Evolutionary conservation across 2,329 filamentous ascomycete species (phyloP).

Genomic region (Pleurostoma richardsiae): DNA sequence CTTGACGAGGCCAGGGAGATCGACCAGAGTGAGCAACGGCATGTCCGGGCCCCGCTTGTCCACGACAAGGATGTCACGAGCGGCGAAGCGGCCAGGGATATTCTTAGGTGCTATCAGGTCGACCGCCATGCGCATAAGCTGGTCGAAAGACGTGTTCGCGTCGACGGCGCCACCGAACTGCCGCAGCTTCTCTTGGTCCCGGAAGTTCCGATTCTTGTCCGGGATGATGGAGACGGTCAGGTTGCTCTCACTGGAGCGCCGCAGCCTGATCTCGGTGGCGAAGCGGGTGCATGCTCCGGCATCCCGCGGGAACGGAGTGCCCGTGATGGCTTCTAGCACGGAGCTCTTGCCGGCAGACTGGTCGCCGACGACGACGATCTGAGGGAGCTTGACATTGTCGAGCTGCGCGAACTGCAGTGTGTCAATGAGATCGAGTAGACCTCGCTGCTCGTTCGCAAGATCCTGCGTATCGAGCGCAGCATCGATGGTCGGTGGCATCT

Average conservation of each 20-base stretch:
- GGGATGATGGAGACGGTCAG: constrained; percentile 51
- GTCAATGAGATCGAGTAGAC: constrained; percentile 50
- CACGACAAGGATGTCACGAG: constrained; percentile 49
- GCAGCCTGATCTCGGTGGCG: constrained; percentile 54
- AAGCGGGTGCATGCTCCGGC: constrained; percentile 59
- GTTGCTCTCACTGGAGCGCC: constrained; percentile 35
- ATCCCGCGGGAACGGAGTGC: constrained; percentile 55
- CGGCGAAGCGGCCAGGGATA: constrained; percentile 44
- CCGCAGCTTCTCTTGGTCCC: constrained; percentile 40
- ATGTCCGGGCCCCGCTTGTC: constrained; percentile 55
- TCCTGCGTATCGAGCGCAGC: constrained; percentile 43
- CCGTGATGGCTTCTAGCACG: constrained; percentile 58
- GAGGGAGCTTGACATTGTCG: constrained; percentile 41
- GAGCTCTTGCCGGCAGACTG: constrained; percentile 62
- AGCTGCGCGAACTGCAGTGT: constrained; percentile 28
- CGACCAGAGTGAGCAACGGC: constrained; percentile 56
- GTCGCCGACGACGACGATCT: constrained; percentile 61
- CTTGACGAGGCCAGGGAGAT: constrained; percentile 54
- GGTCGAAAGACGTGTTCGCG: constrained; percentile 39
- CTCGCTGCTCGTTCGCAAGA: constrained; percentile 48
- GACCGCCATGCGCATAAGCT: constrained; percentile 44
- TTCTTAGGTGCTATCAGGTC: constrained; percentile 46
- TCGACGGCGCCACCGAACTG: constrained; percentile 43
- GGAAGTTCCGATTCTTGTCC: constrained; percentile 38
- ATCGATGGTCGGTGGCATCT: constrained; percentile 35